Base-by-base conservation (phyloP, 176 grass and related monocot species). In the Aegilops umbellulata region DNA sequence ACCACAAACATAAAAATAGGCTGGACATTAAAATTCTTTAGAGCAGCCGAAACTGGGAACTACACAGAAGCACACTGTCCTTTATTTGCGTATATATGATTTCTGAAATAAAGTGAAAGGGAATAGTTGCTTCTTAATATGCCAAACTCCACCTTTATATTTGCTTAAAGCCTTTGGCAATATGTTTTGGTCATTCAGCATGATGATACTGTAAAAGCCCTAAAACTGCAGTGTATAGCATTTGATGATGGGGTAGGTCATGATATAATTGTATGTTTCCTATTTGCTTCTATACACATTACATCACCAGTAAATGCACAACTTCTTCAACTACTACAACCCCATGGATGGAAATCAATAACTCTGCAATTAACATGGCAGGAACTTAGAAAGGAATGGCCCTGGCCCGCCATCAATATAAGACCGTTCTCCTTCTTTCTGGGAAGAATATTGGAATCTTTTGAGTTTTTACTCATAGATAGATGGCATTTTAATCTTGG, bases 231-330 rank as follows among this genome's bases (percentile, higher is more conserved):
- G 24, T 17, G 58, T 60, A 64, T 47, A 84, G 71, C 60, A 65
- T 11, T 49, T 31, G 26, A 65, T 75, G 20, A 76, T 10, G 14
- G 5, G 1, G 30, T 65, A 76, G 39, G 42, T 76, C 44, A 76
- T 51, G 70, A 9, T 10, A 74, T 73, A 65, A 10, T 46, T 22
- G 23, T 60, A 74, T 47, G 27, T 14, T 23, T 30, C 27, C 15
- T 47, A 23, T 24, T 31, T 69, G 42, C 46, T 31, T 74, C 9
- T 76, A 36, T 32, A 42, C 25, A 65, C 16, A 66, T 39, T 80
- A 74, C 30, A 66, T 65, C 31, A 66, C 14, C 32, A 60, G 23
- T 80, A 84, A 80, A 85, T 81, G 46, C 22, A 46, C 34, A 89
- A 55, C 15, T 61, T 81, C 26, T 74, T 24, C 77, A 89, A 81